Evolutionary conservation across 352 stramenopile species (phyloP).

Genomic region (Discostella stelligera): DNA sequence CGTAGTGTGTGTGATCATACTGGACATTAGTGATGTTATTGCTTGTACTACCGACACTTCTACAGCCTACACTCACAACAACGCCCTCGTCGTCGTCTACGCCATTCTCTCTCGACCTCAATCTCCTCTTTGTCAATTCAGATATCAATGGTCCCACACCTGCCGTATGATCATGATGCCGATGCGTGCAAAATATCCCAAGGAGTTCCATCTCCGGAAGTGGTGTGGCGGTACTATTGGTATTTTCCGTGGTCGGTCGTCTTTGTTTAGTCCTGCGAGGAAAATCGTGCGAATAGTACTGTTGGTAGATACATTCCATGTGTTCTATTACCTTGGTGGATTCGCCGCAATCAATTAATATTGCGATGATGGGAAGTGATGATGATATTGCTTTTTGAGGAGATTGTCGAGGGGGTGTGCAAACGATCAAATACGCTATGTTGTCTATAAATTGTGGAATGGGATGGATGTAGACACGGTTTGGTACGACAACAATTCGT

Average conservation of each 20-base stretch:
- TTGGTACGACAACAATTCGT: constrained; percentile 56
- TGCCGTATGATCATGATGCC: constrained; percentile 79
- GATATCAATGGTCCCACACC: constrained; percentile 50
- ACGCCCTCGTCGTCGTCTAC: not conserved
- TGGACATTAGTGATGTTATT: not conserved
- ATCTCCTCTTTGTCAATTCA: constrained; percentile 26
- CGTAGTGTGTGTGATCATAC: not conserved
- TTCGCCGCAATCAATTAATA: constrained; percentile 76
- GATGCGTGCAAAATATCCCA: constrained; percentile 73
- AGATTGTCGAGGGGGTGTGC: constrained; percentile 23
- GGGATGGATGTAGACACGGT: constrained; percentile 72
- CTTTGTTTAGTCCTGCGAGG: not conserved
- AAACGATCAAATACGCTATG: constrained; percentile 74
- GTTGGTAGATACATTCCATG: constrained; percentile 61
- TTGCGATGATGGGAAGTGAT: constrained; percentile 45
- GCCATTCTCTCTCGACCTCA: not conserved
- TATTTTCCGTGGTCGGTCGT: not conserved
- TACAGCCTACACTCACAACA: constrained; percentile 12
- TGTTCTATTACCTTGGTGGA: constrained; percentile 39
- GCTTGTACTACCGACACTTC: not conserved
- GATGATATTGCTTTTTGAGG: not conserved
- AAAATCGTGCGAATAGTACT: constrained; percentile 57
- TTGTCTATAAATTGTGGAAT: constrained; percentile 74
- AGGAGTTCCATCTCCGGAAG: constrained; percentile 57
- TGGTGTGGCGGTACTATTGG: not conserved